Evolutionary conservation across 225 moss, liverwort and hornwort genomes (phyloP).

Genomic region (Sphagnum contortum): DNA sequence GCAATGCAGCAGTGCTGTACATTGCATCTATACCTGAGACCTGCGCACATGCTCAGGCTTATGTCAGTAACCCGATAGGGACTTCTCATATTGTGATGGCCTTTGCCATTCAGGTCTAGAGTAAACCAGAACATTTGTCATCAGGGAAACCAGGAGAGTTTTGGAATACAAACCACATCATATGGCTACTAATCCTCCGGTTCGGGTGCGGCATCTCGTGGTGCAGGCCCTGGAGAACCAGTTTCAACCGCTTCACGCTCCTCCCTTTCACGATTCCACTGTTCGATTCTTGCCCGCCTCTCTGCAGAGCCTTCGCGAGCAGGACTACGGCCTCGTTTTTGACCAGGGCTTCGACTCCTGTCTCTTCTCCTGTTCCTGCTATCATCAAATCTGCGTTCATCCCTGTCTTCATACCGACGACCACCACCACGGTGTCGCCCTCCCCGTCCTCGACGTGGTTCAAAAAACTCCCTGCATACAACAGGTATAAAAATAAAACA

Average conservation of each 20-base stretch:
- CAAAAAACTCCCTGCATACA: slow-evolving; percentile 67
- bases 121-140: too few species aligned
- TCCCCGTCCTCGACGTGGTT: slow-evolving; percentile 76
- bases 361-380: slow-evolving; percentile 60
- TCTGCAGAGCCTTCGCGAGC: slow-evolving; percentile 95
- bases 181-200: slow-evolving; percentile 52
- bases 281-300: slow-evolving; percentile 94
- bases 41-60: slow-evolving; percentile 99
- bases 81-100: slow-evolving; percentile 19
- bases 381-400: slow-evolving; percentile 63
- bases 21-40: slow-evolving; percentile 99
- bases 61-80: slow-evolving; percentile 92
- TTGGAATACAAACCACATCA: slow-evolving; percentile 69
- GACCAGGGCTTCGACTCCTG: slow-evolving; percentile 68
- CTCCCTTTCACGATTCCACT: slow-evolving; percentile 98
- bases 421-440: slow-evolving; percentile 81
- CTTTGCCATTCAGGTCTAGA: too few species aligned
- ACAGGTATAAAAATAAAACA: too few species aligned
- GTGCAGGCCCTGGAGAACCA: slow-evolving; percentile 48
- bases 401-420: slow-evolving; percentile 81
- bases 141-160: slow-evolving; percentile 21
- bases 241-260: slow-evolving; percentile 61
- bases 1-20: slow-evolving; percentile 45
- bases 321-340: slow-evolving; percentile 73
- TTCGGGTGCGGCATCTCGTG: slow-evolving; percentile 55